phyloP scores from a whole-genome alignment of 495 filamentous ascomycete species.

The Neurospora sp. region DNA sequence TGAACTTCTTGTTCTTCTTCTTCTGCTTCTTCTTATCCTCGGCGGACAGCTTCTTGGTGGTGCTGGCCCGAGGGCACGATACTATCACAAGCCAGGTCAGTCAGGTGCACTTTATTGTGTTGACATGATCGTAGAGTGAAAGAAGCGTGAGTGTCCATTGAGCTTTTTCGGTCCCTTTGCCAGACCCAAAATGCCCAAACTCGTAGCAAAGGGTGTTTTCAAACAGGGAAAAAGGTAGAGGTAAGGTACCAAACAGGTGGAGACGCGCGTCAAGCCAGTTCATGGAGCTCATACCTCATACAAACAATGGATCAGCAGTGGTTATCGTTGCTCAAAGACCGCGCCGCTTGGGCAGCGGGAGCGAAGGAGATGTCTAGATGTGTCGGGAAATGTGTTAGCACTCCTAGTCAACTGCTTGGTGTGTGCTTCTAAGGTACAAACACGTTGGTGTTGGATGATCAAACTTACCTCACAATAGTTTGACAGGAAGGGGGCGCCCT shows the following conservation, averaged over 20 bases:
- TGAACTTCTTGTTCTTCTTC: neutral
- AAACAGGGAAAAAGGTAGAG: neutral
- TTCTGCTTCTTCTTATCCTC: neutral
- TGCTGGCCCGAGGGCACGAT: neutral
- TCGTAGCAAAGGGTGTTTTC: neutral
- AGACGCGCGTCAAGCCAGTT: neutral
- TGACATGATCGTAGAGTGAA: neutral
- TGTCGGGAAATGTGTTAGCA: neutral
- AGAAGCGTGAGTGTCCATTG: neutral
- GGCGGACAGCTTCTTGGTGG: neutral
- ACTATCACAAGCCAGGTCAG: neutral
- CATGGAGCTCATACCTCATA: neutral
- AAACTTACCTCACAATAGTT: neutral
- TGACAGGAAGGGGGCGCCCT: neutral
- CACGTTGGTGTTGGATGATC: neutral
- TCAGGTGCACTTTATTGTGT: neutral
- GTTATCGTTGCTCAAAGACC: neutral
- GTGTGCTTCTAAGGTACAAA: neutral
- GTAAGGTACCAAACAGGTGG: neutral
- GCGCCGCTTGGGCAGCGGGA: neutral
- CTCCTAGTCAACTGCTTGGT: neutral
- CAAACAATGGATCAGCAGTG: neutral
- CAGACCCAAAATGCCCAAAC: neutral
- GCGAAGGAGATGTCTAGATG: neutral
- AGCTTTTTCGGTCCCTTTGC: neutral